These are phyloP conservation scores for Didymellaceae sp. DNA, from an alignment of 2,329 filamentous ascomycete species.

Conservation along the genomic window DNA sequence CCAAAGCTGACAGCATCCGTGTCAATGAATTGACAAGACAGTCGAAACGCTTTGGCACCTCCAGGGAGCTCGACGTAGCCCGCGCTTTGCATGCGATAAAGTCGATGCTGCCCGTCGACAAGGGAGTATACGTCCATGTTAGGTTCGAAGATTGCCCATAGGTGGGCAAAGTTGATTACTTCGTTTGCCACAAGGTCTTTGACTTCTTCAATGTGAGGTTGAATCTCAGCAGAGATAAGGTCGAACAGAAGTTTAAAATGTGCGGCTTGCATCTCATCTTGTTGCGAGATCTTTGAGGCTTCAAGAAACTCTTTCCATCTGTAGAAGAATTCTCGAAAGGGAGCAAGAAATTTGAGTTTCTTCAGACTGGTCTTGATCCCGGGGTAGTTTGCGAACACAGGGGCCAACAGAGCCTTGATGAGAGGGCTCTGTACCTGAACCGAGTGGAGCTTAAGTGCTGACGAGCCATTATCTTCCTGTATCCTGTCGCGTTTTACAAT, in stretches of 20 bases:
- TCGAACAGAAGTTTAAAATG: constrained; percentile 47
- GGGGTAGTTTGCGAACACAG: constrained; percentile 64
- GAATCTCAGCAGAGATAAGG: constrained; percentile 46
- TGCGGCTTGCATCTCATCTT: constrained; percentile 33
- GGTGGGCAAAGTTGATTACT: constrained; percentile 46
- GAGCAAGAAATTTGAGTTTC: constrained; percentile 64
- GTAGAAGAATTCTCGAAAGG: constrained; percentile 70
- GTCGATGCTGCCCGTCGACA: constrained; percentile 30
- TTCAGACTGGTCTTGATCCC: constrained; percentile 65
- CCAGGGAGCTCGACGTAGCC: constrained; percentile 17
- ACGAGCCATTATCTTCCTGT: background rate
- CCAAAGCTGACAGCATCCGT: constrained; percentile 41
- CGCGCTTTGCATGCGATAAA: constrained; percentile 25
- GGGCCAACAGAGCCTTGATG: constrained; percentile 62
- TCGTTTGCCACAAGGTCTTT: constrained; percentile 44
- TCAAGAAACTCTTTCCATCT: constrained; percentile 58
- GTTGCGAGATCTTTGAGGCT: constrained; percentile 17
- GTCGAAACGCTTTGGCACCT: constrained; percentile 24
- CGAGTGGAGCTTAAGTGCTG: constrained; percentile 61
- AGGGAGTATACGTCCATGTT: constrained; percentile 29
- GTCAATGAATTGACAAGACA: constrained; percentile 36
- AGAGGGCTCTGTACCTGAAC: constrained; percentile 69
- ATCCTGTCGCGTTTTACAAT: background rate
- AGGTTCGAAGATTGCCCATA: constrained; percentile 53
- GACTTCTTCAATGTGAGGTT: constrained; percentile 45